Evolutionary conservation across 1,284 basidiomycete genomes (phyloP), one percentile per base, ranked within the genome.

Genomic region (Mycosarcoma mackinlayi): DNA sequence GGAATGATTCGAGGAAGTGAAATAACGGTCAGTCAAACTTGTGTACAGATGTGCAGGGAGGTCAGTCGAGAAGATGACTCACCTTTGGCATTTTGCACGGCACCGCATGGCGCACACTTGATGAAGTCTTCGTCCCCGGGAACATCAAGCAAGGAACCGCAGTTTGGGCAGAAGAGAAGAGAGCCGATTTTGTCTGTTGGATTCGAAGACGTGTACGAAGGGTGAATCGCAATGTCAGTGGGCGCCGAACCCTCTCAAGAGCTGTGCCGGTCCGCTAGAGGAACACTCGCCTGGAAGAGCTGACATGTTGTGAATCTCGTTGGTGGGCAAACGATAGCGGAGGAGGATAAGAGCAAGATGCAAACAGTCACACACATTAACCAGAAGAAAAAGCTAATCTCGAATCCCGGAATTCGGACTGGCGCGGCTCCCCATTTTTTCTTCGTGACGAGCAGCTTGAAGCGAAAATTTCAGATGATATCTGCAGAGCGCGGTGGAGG

Each of bases 141-240:
- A 21, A 94, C 85, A 73, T 91, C 89, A 21, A 98, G 89, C 39
- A 98, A 85, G 0, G 92, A 94, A 16, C 93, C 93, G 79, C 95
- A 98, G 61, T 89, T 87, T 7, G 92, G 91, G 84, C 95, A 98
- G 84, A 98, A 98, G 42, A 98, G 86, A 24, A 98, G 86, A 6
- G 94, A 94, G 51, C 95, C 93, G 89, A 84, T 82, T 40, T 79
- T 78, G 61, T 81, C 78, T 75, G 51, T 51, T 7, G n/a, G 6
- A 13, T 6, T 4, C n/a, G 24, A 35, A 40, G 8, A 4, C 6
- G 11, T 7, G 27, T 40, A 30, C 19, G 30, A 30, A 6, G n/a
- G 7, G 16, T 7, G 18, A 7, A 24, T n/a, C 28, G 14, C 44
- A 7, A 16, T 6, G 28, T 30, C n/a, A 21, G 45, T 7, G n/a